A percentile compares a stretch with the other conserved stretches of the same genome.
These are phyloP conservation scores for Leishmania martiniquensis DNA, from an alignment of 208 protist species.

Conservation along the genomic window DNA sequence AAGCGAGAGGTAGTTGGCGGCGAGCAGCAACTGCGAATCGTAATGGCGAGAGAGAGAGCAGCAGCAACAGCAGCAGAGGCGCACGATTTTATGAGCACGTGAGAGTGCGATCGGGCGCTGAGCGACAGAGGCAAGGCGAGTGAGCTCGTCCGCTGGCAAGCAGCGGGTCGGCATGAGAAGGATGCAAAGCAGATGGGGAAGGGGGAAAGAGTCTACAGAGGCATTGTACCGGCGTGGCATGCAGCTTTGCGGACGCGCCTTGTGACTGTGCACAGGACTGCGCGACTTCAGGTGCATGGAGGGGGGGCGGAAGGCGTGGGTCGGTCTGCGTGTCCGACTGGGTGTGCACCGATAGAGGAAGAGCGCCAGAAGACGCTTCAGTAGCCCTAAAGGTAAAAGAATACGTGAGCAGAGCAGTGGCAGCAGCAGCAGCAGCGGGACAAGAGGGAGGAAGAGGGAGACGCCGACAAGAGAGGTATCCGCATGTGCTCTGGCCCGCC, in stretches of 20 bases:
- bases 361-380: not conserved
- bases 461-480: not conserved
- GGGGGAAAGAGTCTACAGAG: not conserved
- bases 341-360: not conserved
- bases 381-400: not conserved
- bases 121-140: not conserved
- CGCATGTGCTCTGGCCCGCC: not conserved
- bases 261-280: not conserved
- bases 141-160: not conserved
- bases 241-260: not conserved
- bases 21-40: not conserved
- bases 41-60: not conserved
- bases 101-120: not conserved
- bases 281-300: not conserved
- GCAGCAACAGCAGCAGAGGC: not conserved
- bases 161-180: not conserved
- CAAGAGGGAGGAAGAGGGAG: not conserved
- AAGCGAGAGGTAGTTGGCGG: not conserved
- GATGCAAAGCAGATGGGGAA: not conserved
- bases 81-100: not conserved
- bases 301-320: not conserved
- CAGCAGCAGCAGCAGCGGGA: conserved; percentile 3
- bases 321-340: not conserved
- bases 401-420: not conserved
- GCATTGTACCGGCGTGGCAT: not conserved